phyloP scores from a whole-genome alignment of 1,139 yeast species.

The Kodamaea anthophila region DNA sequence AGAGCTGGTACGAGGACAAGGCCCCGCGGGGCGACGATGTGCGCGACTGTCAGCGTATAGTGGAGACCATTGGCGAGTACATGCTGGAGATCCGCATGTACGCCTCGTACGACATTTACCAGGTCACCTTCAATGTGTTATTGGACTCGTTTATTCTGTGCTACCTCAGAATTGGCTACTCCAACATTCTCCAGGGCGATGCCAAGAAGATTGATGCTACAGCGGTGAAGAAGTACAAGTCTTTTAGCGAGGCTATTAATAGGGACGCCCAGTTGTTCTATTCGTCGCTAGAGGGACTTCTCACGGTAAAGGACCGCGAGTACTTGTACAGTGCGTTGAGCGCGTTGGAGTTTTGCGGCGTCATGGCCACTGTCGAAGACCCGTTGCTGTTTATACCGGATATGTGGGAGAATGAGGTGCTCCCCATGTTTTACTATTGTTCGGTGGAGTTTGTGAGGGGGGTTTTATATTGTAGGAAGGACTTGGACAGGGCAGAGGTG shows the following conservation, averaged over 20 bases:
- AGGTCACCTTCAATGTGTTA: constrained; percentile 38
- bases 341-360: constrained; percentile 66
- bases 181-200: constrained; percentile 41
- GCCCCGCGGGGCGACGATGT: constrained; percentile 23
- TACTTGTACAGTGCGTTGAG: constrained; percentile 49
- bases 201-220: constrained; percentile 55
- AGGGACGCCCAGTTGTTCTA: constrained; percentile 66
- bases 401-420: constrained; percentile 51
- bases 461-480: constrained; percentile 39
- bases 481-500: constrained; percentile 32
- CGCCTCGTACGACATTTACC: constrained; percentile 41
- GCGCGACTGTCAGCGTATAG: constrained; percentile 50
- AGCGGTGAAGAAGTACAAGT: constrained; percentile 39
- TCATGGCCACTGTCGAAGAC: constrained; percentile 53
- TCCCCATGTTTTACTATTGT: constrained; percentile 58
- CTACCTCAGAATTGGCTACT: constrained; percentile 42
- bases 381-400: constrained; percentile 44
- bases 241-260: constrained; percentile 35
- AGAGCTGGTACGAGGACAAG: constrained; percentile 42
- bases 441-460: constrained; percentile 63
- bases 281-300: constrained; percentile 51
- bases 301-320: constrained; percentile 40
- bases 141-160: constrained; percentile 39
- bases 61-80: constrained; percentile 72
- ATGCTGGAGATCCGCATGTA: constrained; percentile 56